Percentiles rank a stretch among this genome's conserved stretches.
phyloP scores from a whole-genome alignment of 73 alveolate genomes.

The Stentor coeruleus region DNA sequence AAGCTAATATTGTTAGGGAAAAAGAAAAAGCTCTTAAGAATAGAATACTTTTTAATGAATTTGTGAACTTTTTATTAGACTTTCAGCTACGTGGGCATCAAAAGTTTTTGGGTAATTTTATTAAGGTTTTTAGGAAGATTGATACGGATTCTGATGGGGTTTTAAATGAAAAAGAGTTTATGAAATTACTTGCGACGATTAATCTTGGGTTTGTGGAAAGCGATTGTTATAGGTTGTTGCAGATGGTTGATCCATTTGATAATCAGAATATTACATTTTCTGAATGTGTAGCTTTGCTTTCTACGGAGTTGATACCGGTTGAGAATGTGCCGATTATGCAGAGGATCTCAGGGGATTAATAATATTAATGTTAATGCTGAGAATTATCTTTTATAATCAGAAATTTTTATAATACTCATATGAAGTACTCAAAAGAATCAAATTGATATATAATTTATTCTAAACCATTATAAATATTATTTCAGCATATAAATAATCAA shows the following conservation, averaged over 20 bases:
- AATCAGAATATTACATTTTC: slow-evolving; percentile 91
- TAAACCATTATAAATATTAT: too few relatives aligned
- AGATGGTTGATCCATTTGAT: slow-evolving; percentile 89
- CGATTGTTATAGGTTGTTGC: slow-evolving; percentile 71
- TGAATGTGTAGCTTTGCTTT: slow-evolving; percentile 89
- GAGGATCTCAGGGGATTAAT: neutral
- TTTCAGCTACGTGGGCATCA: slow-evolving; percentile 92
- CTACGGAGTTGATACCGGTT: slow-evolving; percentile 34
- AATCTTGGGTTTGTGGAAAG: slow-evolving; percentile 65
- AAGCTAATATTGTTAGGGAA: neutral
- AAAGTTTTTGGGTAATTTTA: slow-evolving; percentile 84
- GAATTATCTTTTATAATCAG: too few relatives aligned
- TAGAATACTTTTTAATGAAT: slow-evolving; percentile 24
- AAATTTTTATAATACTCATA: too few relatives aligned
- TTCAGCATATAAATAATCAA: too few relatives aligned
- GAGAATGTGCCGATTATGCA: neutral
- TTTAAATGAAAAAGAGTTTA: slow-evolving; percentile 84
- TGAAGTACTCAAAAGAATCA: too few relatives aligned
- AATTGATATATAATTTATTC: too few relatives aligned
- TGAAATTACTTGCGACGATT: slow-evolving; percentile 68
- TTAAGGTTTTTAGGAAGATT: slow-evolving; percentile 67
- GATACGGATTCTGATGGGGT: slow-evolving; percentile 90
- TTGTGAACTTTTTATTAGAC: slow-evolving; percentile 79
- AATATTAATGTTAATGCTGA: too few relatives aligned
- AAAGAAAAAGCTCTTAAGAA: slow-evolving; percentile 6